A percentile compares a stretch with the other conserved stretches of the same genome.
Evolutionary conservation across 164 flowering plant species (phyloP).

Genomic region (Protea cynaroides): DNA sequence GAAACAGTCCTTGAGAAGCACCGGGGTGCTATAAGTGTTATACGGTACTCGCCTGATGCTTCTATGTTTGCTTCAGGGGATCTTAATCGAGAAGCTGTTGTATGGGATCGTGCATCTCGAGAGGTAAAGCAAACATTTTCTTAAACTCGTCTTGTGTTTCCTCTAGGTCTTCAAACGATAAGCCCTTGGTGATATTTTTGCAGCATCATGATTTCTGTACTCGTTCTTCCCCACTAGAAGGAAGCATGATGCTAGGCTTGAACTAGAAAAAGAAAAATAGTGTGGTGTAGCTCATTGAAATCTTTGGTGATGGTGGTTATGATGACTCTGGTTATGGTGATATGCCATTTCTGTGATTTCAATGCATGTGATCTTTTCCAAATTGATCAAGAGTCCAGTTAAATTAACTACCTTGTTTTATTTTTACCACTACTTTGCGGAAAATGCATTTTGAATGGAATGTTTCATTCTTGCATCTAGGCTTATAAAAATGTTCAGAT

Average conservation of each 20-base stretch:
- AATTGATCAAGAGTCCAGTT: no score
- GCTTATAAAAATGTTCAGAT: no score
- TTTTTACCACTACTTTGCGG: no score
- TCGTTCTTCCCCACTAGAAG: neutral
- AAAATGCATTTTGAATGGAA: no score
- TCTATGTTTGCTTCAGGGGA: conserved; percentile 95
- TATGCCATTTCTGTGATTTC: neutral
- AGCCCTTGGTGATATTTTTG: no score
- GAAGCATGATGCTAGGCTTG: no score
- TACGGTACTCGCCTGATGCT: conserved; percentile 83
- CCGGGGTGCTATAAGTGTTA: conserved; percentile 79
- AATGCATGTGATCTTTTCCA: neutral
- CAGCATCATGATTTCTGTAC: neutral
- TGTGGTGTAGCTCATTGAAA: neutral
- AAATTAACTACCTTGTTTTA: no score
- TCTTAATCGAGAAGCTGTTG: conserved; percentile 83
- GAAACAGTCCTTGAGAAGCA: conserved; percentile 90
- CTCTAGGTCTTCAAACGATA: no score
- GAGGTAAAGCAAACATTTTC: conserved; percentile 46
- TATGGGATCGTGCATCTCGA: conserved; percentile 74
- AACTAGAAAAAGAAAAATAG: no score
- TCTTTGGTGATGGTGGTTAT: neutral
- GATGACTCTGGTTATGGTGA: neutral
- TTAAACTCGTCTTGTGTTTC: neutral
- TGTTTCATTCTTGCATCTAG: no score